These are phyloP conservation scores for Solanum hybrid DNA, from an alignment of 305 asterid genomes.

Conservation along the genomic window DNA sequence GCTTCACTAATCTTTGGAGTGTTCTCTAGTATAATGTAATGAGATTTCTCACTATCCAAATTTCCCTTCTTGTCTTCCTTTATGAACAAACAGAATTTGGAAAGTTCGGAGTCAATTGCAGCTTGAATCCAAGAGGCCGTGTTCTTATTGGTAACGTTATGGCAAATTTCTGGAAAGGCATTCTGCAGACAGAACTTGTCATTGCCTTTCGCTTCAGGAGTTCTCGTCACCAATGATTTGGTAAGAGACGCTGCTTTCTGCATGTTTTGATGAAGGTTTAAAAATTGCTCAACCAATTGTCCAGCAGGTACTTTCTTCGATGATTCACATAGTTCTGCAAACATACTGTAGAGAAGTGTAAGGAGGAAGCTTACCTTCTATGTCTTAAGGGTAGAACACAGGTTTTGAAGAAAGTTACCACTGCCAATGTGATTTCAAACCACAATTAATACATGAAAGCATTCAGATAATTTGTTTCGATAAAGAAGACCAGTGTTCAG, in stretches of 20 bases:
- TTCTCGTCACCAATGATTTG: slow-evolving; percentile 17
- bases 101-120: slow-evolving; percentile 61
- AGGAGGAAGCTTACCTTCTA: not conserved
- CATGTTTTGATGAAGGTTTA: slow-evolving; percentile 47
- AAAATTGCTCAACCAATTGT: slow-evolving; percentile 47
- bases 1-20: slow-evolving; percentile 20
- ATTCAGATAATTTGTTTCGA: not conserved
- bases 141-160: slow-evolving; percentile 23
- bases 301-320: slow-evolving; percentile 42
- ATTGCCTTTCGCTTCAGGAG: slow-evolving; percentile 20
- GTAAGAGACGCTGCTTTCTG: slow-evolving; percentile 29
- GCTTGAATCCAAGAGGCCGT: slow-evolving; percentile 79
- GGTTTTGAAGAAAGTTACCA: not conserved
- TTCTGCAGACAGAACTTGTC: slow-evolving; percentile 1
- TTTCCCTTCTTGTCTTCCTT: slow-evolving; percentile 32
- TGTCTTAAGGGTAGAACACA: not conserved
- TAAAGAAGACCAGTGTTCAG: not conserved
- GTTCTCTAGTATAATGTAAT: slow-evolving; percentile 38
- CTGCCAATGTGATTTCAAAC: not conserved
- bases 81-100: slow-evolving; percentile 50
- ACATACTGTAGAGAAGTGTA: slow-evolving; percentile 30
- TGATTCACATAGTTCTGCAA: slow-evolving; percentile 56
- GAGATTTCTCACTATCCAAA: slow-evolving; percentile 25
- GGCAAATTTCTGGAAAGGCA: slow-evolving; percentile 12
- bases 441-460: not conserved